Conservation (phyloP, 2,329 filamentous ascomycete species). For the Escovopsis sp. region DNA sequence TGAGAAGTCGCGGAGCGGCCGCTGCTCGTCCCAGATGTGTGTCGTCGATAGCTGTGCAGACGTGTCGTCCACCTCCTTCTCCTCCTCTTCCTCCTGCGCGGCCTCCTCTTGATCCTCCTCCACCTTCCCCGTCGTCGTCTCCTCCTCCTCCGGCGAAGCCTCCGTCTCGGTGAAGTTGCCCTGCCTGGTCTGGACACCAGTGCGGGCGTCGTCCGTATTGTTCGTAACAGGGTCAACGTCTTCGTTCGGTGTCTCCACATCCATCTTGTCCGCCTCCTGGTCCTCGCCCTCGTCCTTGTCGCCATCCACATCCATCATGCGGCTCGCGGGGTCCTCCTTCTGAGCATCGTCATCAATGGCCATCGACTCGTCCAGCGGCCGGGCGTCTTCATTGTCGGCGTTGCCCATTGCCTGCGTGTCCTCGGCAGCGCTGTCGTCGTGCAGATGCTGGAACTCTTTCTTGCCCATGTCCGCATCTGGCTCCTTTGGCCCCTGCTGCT, state of each 20-base stretch:
- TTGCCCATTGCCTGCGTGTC: conserved; percentile 86
- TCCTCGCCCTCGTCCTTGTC: conserved; percentile 31
- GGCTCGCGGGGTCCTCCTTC: conserved; percentile 33
- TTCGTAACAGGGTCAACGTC: conserved; percentile 24
- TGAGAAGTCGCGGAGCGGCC: conserved; percentile 30
- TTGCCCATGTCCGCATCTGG: conserved; percentile 56
- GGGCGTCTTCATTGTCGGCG: conserved; percentile 73
- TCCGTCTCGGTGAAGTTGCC: conserved; percentile 40
- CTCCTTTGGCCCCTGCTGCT: conserved; percentile 28
- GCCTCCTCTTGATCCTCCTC: conserved; percentile 29
- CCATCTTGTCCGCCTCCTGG: conserved; percentile 29
- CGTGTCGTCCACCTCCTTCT: conserved; percentile 33
- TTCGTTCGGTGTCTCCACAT: conserved; percentile 20
- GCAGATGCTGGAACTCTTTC: conserved; percentile 86
- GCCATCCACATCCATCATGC: conserved; percentile 36
- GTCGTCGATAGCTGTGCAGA: conserved; percentile 56
- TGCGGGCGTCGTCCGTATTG: conserved; percentile 37
- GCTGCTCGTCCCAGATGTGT: conserved; percentile 40
- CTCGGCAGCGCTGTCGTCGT: conserved; percentile 64
- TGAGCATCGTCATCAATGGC: conserved; percentile 62
- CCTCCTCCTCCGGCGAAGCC: conserved; percentile 23
- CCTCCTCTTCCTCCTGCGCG: conserved; percentile 27
- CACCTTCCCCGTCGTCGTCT: conserved; percentile 21
- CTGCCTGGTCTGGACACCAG: conserved; percentile 44
- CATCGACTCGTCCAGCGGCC: conserved; percentile 75